These are phyloP conservation scores for Hypoxylon crocopeplum DNA, from an alignment of 495 filamentous ascomycete genomes.

Conservation along the genomic window DNA sequence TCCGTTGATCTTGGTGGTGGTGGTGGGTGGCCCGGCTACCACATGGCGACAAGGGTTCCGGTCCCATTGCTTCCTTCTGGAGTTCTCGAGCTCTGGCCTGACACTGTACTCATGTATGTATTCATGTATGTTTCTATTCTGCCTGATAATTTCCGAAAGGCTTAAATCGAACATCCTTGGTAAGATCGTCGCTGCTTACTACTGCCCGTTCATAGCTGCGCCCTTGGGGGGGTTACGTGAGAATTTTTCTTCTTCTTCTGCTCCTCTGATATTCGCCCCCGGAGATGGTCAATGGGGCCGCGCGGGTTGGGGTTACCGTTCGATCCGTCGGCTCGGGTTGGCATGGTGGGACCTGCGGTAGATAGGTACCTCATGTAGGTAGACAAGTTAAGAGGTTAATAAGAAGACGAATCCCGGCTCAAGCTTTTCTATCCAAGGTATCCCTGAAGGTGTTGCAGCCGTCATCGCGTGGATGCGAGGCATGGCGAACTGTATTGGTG, in stretches of 20 bases:
- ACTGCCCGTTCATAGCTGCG: conserved; percentile 15
- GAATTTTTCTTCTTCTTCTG: conserved; percentile 1
- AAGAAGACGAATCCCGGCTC: conserved; percentile 21
- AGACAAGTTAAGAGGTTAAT: conserved; percentile 15
- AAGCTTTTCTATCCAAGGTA: conserved; percentile 15
- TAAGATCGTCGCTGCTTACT: conserved; percentile 25
- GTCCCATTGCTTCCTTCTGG: conserved; percentile 5
- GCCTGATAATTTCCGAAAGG: conserved; percentile 39
- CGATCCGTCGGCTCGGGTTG: conserved; percentile 33
- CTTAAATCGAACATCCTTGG: conserved; percentile 21
- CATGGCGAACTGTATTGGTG: too few relatives aligned
- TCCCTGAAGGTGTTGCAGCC: too few relatives aligned
- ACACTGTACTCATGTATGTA: neutral
- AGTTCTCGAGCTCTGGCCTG: neutral
- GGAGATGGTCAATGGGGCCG: conserved; percentile 23
- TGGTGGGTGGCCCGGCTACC: conserved; percentile 25
- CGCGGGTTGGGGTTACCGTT: conserved; percentile 25
- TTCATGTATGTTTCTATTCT: conserved; percentile 23
- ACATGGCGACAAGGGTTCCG: conserved; percentile 38
- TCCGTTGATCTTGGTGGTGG: conserved; percentile 24
- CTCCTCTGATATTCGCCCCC: conserved; percentile 8
- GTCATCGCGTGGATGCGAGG: too few relatives aligned
- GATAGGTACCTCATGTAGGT: too few relatives aligned
- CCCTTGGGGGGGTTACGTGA: conserved; percentile 24
- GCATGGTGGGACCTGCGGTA: conserved; percentile 27